A percentile compares a stretch with the other conserved stretches of the same genome.
Evolutionary conservation across 345 rosid genomes (phyloP).

Genomic region (Eucalyptus sp.): DNA sequence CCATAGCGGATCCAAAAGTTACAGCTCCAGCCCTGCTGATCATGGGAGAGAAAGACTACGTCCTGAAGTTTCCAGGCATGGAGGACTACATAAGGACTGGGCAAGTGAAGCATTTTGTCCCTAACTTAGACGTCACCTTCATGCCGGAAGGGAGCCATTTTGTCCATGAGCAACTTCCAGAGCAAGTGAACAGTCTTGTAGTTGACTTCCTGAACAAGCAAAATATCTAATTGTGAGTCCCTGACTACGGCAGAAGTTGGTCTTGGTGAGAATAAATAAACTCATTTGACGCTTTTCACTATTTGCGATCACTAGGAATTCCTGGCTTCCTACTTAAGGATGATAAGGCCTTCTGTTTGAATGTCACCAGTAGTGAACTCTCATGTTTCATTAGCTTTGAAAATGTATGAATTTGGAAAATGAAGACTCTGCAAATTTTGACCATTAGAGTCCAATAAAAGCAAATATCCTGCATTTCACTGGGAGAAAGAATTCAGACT

Average conservation of each 20-base stretch:
- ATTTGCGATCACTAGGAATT: not conserved
- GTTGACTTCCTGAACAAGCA: slow-evolving; percentile 16
- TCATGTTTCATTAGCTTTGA: not conserved
- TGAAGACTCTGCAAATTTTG: not conserved
- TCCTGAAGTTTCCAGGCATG: slow-evolving; percentile 7
- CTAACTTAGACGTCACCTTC: slow-evolving; percentile 13
- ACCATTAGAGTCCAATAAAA: not conserved
- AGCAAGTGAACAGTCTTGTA: slow-evolving; percentile 14
- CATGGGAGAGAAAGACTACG: slow-evolving; percentile 27
- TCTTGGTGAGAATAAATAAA: not conserved
- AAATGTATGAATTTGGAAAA: not conserved
- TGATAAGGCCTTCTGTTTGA: not conserved
- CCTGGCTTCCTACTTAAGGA: not conserved
- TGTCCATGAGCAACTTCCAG: slow-evolving; percentile 24
- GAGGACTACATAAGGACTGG: slow-evolving; percentile 19
- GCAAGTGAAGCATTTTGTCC: slow-evolving; percentile 19
- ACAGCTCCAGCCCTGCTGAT: slow-evolving; percentile 13
- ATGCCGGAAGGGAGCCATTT: slow-evolving; percentile 24
- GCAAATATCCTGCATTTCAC: not conserved
- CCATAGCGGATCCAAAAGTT: slow-evolving; percentile 7
- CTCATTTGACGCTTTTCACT: not conserved
- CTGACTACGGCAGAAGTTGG: not conserved
- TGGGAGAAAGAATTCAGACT: not conserved
- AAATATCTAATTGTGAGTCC: not conserved
- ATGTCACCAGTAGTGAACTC: not conserved